Evolutionary conservation across 1,284 basidiomycete genomes (phyloP).

Genomic region (Apiotrichum brassicae): DNA sequence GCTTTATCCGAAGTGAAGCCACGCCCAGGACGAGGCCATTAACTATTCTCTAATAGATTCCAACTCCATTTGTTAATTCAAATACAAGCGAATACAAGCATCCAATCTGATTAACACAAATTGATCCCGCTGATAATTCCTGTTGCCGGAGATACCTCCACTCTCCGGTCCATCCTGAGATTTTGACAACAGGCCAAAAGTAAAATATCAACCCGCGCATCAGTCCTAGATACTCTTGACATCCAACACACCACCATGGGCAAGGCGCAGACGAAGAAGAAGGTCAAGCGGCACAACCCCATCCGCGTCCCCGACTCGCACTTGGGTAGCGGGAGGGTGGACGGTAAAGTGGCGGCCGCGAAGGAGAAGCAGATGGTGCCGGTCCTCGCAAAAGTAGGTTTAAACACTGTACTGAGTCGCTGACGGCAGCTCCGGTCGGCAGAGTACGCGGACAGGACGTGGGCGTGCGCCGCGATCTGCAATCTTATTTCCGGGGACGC

Average conservation of each 20-base stretch:
- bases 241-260: constrained; percentile 64
- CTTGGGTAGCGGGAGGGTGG: constrained; percentile 59
- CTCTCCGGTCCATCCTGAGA: background rate
- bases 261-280: constrained; percentile 67
- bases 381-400: constrained; percentile 71
- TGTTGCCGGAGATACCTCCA: background rate
- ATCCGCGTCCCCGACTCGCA: constrained; percentile 85
- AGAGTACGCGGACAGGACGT: constrained; percentile 72
- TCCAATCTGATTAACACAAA: too few relatives aligned
- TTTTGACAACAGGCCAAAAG: background rate
- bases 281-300: constrained; percentile 72
- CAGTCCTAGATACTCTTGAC: too few relatives aligned
- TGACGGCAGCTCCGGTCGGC: constrained; percentile 48
- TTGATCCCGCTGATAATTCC: too few relatives aligned
- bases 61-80: too few relatives aligned
- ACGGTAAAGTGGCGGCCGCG: constrained; percentile 46
- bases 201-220: too few relatives aligned
- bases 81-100: too few relatives aligned
- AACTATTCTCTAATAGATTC: too few relatives aligned
- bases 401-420: background rate
- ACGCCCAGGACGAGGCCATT: background rate
- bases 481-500: constrained; percentile 84
- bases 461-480: constrained; percentile 86
- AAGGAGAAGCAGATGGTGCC: constrained; percentile 74
- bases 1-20: background rate